phyloP scores from a whole-genome alignment of 306 rosid species.

The Castanea crenata region DNA sequence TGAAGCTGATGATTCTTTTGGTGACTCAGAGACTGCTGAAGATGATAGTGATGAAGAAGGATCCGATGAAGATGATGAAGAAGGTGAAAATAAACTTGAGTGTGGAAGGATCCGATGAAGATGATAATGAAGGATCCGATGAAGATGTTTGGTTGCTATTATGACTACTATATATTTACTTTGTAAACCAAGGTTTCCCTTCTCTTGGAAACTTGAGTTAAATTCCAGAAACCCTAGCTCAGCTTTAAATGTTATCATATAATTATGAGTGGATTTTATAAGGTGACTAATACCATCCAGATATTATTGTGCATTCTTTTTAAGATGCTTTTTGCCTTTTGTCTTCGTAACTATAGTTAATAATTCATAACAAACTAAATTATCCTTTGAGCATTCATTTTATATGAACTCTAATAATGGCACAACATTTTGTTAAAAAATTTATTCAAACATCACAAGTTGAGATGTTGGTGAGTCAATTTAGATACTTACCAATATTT shows the following conservation, averaged over 20 bases:
- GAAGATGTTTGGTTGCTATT: constrained; percentile 13
- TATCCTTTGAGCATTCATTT: not conserved
- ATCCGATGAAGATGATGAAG: constrained; percentile 53
- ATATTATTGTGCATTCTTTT: not conserved
- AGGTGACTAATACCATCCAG: not conserved
- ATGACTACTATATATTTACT: constrained; percentile 13
- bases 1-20: constrained; percentile 59
- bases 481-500: not conserved
- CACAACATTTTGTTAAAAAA: not conserved
- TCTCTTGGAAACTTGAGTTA: not conserved
- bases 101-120: constrained; percentile 37
- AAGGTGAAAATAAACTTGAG: constrained; percentile 26
- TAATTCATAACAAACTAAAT: not conserved
- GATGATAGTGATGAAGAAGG: constrained; percentile 45
- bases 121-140: constrained; percentile 31
- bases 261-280: not conserved
- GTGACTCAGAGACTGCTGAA: constrained; percentile 51
- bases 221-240: not conserved
- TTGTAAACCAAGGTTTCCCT: not conserved
- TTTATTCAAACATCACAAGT: not conserved
- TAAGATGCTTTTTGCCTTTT: not conserved
- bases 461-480: not conserved
- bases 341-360: not conserved
- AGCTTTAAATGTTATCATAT: not conserved
- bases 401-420: not conserved